A percentile compares a stretch with the other conserved stretches of the same genome.
Evolutionary conservation across 2,329 filamentous ascomycete species (phyloP).

Genomic region (Cercospora zeina): DNA sequence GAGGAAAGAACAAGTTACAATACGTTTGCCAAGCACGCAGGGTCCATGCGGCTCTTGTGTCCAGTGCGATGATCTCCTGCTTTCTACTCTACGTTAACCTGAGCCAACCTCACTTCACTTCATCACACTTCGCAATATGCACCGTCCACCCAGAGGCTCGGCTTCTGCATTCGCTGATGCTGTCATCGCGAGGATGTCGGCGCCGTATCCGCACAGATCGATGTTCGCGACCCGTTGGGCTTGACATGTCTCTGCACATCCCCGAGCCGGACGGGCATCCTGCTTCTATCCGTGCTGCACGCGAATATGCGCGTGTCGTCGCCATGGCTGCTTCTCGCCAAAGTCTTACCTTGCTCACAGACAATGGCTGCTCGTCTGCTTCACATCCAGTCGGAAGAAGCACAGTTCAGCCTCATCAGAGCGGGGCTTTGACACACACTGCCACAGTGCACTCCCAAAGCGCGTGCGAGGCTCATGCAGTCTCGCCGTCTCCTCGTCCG

Average conservation of each 20-base stretch:
- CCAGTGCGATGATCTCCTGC: not conserved
- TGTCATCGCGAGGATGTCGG: not conserved
- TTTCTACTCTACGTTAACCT: no score
- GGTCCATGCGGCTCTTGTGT: conserved; percentile 1
- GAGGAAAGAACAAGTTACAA: conserved; percentile 11
- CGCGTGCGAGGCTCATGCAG: not conserved
- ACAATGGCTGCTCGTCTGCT: not conserved
- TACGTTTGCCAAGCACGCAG: conserved; percentile 5
- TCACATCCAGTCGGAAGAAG: not conserved
- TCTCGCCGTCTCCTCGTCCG: not conserved
- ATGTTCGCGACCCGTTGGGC: not conserved
- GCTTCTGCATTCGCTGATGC: not conserved
- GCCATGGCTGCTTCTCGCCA: not conserved
- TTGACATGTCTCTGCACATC: not conserved
- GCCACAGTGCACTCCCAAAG: not conserved
- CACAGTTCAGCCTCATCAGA: conserved; percentile 1
- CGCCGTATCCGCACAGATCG: not conserved
- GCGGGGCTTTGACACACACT: conserved; percentile 3
- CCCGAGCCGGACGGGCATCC: not conserved
- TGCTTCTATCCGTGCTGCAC: not conserved
- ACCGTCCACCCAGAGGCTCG: not conserved
- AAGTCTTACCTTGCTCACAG: not conserved
- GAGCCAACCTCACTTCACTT: not conserved
- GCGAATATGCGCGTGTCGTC: not conserved
- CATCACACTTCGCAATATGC: not conserved